Evolutionary conservation across 495 filamentous ascomycete species (phyloP), one percentile per base, ranked within the genome.

Genomic region (Xylaria venustula): DNA sequence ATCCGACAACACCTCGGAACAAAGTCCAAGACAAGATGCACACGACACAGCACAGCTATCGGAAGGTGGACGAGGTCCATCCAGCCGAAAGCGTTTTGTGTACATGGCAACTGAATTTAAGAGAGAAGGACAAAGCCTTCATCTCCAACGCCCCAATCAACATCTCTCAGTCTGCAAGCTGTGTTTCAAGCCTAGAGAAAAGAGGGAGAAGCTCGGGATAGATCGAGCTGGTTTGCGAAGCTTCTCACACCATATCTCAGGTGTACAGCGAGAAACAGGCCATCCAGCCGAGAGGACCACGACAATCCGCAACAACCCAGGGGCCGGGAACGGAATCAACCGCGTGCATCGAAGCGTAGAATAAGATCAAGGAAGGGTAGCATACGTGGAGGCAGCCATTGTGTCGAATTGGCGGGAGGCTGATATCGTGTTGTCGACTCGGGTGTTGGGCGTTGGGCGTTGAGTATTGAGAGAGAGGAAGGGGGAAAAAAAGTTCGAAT

Each of bases 1-100:
- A 91, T 82, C 83, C 81, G 80, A 91, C 91, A 93, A 93, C 73
- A 87, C 89, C 91, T 86, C 74, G 75, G 85, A 86, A 68, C 47
- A 76, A 78, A 44, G 12, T 53, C 80, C 84, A 84, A 85, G 85
- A 88, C 74, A 44, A 58, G 73, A 70, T 61, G 22, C 58, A 48
- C 58, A 48, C 50, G 22, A 41, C 32, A 15, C 44, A 5, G 45
- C 5, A 8, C 12, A 48, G 40, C 30, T 41, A 11, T 25, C 19
- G 9, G 9, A 2, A 41, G 20, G 20, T 8, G 26, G 3, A 20
- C 14, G 25, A 37, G 0, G 41, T 28, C 20, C 6, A 25, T 15
- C n/a, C 8, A 19, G 30, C 2, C 7, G 34, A 14, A 54, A 46
- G 48, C 37, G 8, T 14, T 22, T 11, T 15, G 77, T 71, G n/a